A percentile compares a stretch with the other conserved stretches of the same genome.
These are phyloP conservation scores for Cutaneotrichosporon cutaneum DNA, from an alignment of 1,284 basidiomycete genomes.

Conservation along the genomic window DNA sequence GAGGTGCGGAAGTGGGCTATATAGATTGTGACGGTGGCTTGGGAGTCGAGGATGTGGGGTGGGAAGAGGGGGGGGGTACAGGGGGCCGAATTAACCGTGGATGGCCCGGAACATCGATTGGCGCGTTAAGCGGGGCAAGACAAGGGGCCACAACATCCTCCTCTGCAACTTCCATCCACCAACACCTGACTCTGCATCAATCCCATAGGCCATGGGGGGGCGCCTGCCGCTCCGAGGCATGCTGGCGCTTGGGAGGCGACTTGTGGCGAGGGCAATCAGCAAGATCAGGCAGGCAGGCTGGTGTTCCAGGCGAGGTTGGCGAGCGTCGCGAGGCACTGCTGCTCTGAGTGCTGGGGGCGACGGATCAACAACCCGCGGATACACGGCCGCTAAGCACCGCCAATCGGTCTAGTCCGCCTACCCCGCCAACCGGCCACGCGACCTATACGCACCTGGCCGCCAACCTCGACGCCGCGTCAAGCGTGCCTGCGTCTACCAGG, in stretches of 20 bases:
- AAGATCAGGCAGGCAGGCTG: too few species aligned
- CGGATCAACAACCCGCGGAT: background rate
- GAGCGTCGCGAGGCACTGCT: background rate
- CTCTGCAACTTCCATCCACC: background rate
- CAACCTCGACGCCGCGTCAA: background rate
- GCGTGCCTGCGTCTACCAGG: background rate
- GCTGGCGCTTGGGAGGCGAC: background rate
- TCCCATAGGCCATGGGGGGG: too few species aligned
- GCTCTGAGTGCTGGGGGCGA: too few species aligned
- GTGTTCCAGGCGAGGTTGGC: background rate
- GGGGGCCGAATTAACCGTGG: background rate
- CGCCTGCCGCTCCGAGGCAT: too few species aligned
- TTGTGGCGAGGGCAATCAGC: too few species aligned
- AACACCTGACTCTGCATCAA: background rate
- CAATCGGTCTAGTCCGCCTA: background rate
- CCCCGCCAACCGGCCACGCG: background rate
- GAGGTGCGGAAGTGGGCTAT: background rate
- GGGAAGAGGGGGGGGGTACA: too few species aligned
- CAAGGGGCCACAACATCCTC: too few species aligned
- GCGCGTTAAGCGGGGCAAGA: background rate
- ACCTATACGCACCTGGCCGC: background rate
- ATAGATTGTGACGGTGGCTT: background rate
- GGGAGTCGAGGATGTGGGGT: background rate
- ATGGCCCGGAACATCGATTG: background rate
- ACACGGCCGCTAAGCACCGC: background rate